These are phyloP conservation scores for Fusarium fracticaudum DNA, from an alignment of 2,329 filamentous ascomycete genomes.

Conservation along the genomic window DNA sequence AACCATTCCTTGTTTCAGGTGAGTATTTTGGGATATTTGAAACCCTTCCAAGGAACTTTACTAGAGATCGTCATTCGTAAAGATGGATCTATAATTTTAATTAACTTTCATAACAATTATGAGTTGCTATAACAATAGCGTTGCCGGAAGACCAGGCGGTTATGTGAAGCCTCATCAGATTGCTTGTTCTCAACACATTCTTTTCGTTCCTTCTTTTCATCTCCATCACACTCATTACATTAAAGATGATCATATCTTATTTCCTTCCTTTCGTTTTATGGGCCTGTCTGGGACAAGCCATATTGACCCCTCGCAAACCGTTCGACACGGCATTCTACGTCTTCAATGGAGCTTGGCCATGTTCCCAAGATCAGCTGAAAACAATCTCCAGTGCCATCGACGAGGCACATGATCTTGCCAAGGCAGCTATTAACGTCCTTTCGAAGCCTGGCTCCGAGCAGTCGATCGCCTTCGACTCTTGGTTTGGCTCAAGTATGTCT, in stretches of 20 bases:
- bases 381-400: neutral
- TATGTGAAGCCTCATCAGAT: neutral
- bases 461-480: neutral
- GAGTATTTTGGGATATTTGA: neutral
- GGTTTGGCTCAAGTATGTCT: neutral
- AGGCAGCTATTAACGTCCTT: neutral
- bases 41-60: neutral
- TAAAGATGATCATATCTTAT: neutral
- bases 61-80: neutral
- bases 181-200: neutral
- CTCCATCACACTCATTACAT: neutral
- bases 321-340: neutral
- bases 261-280: neutral
- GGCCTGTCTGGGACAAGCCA: neutral
- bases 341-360: neutral
- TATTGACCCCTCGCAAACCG: neutral
- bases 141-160: fast-evolving
- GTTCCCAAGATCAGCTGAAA: neutral
- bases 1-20: neutral
- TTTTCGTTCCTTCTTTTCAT: neutral
- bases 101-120: neutral
- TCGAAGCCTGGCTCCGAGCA: neutral
- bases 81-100: neutral
- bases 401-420: neutral
- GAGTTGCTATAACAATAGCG: neutral